phyloP scores from a whole-genome alignment of 2,329 filamentous ascomycete genomes.

The Tolypocladium tundrense region DNA sequence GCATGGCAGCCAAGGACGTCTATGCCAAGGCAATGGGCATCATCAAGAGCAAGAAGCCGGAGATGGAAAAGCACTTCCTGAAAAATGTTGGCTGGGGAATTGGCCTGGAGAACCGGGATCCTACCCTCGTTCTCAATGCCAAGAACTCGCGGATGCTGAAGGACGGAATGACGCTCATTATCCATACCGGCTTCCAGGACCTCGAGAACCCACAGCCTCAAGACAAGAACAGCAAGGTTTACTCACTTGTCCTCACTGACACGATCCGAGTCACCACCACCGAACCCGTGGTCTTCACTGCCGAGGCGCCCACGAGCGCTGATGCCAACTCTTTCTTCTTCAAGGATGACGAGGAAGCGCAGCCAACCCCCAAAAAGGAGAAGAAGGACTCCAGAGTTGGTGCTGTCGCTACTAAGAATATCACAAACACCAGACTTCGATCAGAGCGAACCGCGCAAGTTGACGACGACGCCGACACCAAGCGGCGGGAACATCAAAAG shows the following conservation, averaged over 20 bases:
- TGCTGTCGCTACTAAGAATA: constrained; percentile 87
- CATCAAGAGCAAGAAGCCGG: constrained; percentile 83
- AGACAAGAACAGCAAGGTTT: constrained; percentile 80
- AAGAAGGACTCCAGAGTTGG: constrained; percentile 77
- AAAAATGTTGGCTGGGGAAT: constrained; percentile 89
- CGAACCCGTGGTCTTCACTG: constrained; percentile 86
- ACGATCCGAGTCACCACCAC: constrained; percentile 75
- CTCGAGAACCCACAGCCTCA: constrained; percentile 79
- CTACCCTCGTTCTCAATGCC: constrained; percentile 70
- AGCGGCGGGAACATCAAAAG: constrained; percentile 84
- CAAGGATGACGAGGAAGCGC: constrained; percentile 85
- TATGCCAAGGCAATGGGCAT: constrained; percentile 77
- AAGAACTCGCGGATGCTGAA: constrained; percentile 79
- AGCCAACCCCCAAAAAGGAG: constrained; percentile 79
- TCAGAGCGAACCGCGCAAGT: constrained; percentile 82
- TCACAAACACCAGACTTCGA: constrained; percentile 84
- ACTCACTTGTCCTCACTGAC: constrained; percentile 84
- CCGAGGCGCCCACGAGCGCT: constrained; percentile 80
- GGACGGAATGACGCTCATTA: constrained; percentile 92
- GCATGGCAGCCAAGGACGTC: constrained; percentile 76
- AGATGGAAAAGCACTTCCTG: constrained; percentile 87
- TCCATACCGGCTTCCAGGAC: constrained; percentile 84
- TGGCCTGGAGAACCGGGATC: constrained; percentile 82
- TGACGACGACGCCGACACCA: constrained; percentile 82
- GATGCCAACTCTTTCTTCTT: constrained; percentile 98